Evolutionary conservation across 2,329 filamentous ascomycete species (phyloP).

Genomic region (Dactylellina cionopaga): DNA sequence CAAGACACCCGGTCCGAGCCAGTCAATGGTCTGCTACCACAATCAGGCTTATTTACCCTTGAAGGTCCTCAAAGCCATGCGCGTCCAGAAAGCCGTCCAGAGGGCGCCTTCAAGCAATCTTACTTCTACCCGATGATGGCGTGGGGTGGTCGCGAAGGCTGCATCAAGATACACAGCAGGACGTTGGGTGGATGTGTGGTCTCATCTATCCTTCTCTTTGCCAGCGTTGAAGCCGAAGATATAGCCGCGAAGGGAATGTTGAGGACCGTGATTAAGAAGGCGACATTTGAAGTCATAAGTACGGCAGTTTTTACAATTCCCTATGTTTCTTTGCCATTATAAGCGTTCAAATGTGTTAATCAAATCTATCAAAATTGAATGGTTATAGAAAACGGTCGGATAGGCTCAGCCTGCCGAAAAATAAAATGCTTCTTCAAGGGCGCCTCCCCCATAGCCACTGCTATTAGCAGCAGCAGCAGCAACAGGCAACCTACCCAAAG

Average conservation of each 20-base stretch:
- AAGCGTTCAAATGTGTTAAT: no score
- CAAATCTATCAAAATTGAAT: no score
- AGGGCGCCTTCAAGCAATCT: not conserved
- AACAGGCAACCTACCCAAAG: no score
- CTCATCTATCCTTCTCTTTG: not conserved
- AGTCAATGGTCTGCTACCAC: no score
- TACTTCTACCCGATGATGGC: not conserved
- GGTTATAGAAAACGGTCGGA: not conserved
- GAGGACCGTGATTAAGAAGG: not conserved
- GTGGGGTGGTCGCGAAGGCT: not conserved
- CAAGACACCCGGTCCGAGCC: no score
- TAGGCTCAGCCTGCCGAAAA: not conserved
- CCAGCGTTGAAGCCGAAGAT: not conserved
- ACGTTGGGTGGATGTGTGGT: not conserved
- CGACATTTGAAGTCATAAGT: not conserved
- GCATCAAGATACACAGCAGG: not conserved
- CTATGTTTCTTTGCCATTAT: no score
- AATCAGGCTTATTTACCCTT: no score
- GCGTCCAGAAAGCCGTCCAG: no score
- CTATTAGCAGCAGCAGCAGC: no score
- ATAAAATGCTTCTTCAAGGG: not conserved
- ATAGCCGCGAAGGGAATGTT: not conserved
- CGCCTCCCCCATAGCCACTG: no score
- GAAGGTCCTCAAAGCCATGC: no score
- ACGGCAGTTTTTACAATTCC: no score